phyloP scores from a whole-genome alignment of 2,329 filamentous ascomycete genomes.

The Orbilia javanica region DNA sequence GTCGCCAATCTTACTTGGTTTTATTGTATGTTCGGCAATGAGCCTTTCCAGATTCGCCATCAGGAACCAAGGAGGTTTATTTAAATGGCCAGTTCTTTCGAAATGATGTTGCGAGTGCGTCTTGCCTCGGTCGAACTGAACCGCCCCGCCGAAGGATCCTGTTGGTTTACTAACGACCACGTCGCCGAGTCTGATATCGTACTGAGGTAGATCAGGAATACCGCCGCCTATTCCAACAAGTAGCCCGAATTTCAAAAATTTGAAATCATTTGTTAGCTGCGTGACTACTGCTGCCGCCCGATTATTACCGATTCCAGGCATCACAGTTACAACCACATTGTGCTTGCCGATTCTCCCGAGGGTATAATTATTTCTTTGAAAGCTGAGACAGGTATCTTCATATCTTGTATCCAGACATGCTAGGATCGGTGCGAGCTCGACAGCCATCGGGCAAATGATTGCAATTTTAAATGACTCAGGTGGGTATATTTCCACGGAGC shows the following conservation, averaged over 20 bases:
- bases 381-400: not conserved
- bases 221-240: slow-evolving; percentile 63
- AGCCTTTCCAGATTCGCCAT: slow-evolving; percentile 24
- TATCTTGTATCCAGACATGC: slow-evolving; percentile 27
- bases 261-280: slow-evolving; percentile 32
- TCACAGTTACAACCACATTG: slow-evolving; percentile 31
- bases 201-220: slow-evolving; percentile 33
- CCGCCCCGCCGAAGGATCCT: slow-evolving; percentile 13
- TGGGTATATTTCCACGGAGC: not conserved
- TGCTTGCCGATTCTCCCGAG: slow-evolving; percentile 33
- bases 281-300: slow-evolving; percentile 25
- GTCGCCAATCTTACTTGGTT: slow-evolving; percentile 1
- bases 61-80: slow-evolving; percentile 30
- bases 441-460: slow-evolving; percentile 33
- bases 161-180: slow-evolving; percentile 51
- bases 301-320: slow-evolving; percentile 35
- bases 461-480: slow-evolving; percentile 20
- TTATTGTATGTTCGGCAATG: slow-evolving; percentile 9
- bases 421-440: slow-evolving; percentile 26
- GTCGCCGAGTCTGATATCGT: slow-evolving; percentile 62
- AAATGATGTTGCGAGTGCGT: slow-evolving; percentile 1
- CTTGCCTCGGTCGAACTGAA: slow-evolving; percentile 46
- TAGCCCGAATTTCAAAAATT: slow-evolving; percentile 48
- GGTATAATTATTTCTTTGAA: slow-evolving; percentile 23
- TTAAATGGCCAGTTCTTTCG: slow-evolving; percentile 37